Evolutionary conservation across 441 rosid species (phyloP), one percentile per base, ranked within the genome.

Genomic region (Adansonia grandidieri): DNA sequence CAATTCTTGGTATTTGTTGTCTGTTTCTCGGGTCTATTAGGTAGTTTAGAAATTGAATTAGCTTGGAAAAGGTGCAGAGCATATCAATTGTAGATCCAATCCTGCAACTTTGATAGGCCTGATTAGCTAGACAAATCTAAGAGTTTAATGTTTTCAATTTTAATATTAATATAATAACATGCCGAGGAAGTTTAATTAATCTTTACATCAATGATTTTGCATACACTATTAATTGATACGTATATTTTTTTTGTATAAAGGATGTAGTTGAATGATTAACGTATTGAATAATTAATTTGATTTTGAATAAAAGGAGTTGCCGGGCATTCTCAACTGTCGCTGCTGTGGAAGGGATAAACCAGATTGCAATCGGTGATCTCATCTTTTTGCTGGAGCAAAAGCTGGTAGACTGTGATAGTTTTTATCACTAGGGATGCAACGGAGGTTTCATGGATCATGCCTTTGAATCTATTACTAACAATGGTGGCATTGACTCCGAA

Each of bases 401-500:
- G 75, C 84, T 88, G 19, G 88, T 90, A 13, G 93, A 90, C 22
- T 88, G 89, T 74, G 89, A 90, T 76, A 82, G 51, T 6, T 32
- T 81, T 40, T 88, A 86, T 56, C 88, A 87, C 77, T 58, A 37
- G 22, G 91, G 93, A 6, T 90, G 91, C 86, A 74, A 76, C 77
- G 90, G 90, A 63, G 93, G 93, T 80, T 88, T 88, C 42, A 89
- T 87, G 93, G 91, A 84, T 61, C 79, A 84, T 67, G 91, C 88
- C 24, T 87, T 84, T 67, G 69, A 88, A n/a, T 90, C 81, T 22
- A 87, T 90, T 14, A 75, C 63, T 13, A 56, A 80, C 0, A 90
- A 90, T 13, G 90, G 89, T 20, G 93, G 91, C 67, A 81, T 90
- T n/a, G 86, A 87, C 53, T 78, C 90, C 0, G 88, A 84, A 73